Evolutionary conservation across 2,329 filamentous ascomycete species (phyloP), one percentile per base, ranked within the genome.

Genomic region (Aspergillus piperis): DNA sequence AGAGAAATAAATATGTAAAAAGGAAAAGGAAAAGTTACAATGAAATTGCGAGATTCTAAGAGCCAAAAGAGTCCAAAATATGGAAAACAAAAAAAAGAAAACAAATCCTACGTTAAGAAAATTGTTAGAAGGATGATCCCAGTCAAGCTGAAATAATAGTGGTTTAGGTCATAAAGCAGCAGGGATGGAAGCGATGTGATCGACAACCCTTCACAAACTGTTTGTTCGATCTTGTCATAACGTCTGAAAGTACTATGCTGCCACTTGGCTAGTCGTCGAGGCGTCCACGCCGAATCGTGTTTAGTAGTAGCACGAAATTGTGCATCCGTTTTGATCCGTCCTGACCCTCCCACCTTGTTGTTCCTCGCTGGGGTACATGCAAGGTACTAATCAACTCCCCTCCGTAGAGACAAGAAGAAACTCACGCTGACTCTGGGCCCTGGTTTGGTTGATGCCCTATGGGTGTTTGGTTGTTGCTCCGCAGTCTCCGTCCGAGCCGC

Each of bases 121-220:
- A 15, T 6, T 13, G 4, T 50, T 17, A 27, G 17, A 50, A 50
- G 23, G 25, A 27, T 30, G 7, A 30, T 50, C 25, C n/a, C 25
- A 50, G 17, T 27, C 15, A 8, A 32, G n/a, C 47, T 30, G 32
- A 27, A 30, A n/a, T 27, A 32, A 50, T 50, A 5, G 11, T 30
- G 5, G 25, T 27, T 50, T 23, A 32, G n/a, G 47, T 50, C 17
- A 27, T 36, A 21, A 32, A 50, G 23, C 2, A 30, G 25, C 47
- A 50, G 47, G 47, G 25, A 50, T 50, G 13, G 17, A 50, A 30
- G n/a, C 47, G n/a, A 50, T 17, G 47, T 50, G 47, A 50, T 50
- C 47, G 47, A 50, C 47, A 30, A 17, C 21, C 23, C 25, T 50
- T 50, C 23, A 30, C 25, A 50, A 17, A 17, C 25, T 50, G 25